These are phyloP conservation scores for Diutina mesorugosa DNA, from an alignment of 1,139 yeast genomes.

Conservation along the genomic window DNA sequence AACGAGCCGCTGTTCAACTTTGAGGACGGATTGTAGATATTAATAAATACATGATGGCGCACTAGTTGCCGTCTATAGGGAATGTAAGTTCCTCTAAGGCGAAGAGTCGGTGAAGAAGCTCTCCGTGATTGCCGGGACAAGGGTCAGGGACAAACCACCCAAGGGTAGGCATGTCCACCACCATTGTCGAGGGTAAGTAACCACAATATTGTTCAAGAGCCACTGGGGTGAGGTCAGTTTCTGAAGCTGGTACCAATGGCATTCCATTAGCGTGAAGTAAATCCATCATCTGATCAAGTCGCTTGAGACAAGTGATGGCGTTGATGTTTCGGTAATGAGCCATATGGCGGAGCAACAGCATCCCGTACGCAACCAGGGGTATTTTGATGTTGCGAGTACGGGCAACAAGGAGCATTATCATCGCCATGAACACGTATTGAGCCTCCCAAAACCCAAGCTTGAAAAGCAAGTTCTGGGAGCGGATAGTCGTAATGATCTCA, in stretches of 20 bases:
- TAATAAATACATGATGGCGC: neutral
- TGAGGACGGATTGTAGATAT: constrained; percentile 6
- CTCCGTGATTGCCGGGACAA: neutral
- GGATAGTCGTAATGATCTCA: constrained; percentile 23
- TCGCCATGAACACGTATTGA: constrained; percentile 29
- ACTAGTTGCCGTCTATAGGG: neutral
- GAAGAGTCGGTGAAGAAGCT: neutral
- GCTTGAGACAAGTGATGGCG: constrained; percentile 11
- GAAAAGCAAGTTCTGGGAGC: constrained; percentile 22
- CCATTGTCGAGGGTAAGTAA: neutral
- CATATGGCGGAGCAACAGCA: constrained; percentile 21
- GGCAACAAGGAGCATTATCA: constrained; percentile 19
- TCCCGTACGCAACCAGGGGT: constrained; percentile 11
- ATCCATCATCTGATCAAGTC: neutral
- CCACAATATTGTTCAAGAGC: neutral
- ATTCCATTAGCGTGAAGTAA: neutral
- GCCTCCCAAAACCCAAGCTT: constrained; percentile 41
- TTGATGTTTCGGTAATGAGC: constrained; percentile 28
- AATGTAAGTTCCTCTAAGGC: neutral
- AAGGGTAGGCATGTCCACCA: neutral
- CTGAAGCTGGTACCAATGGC: neutral
- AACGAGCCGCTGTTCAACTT: constrained; percentile 21
- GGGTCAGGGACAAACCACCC: neutral
- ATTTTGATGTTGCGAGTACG: constrained; percentile 17
- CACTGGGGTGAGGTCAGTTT: neutral